Evolutionary conservation across 805 yeast species (phyloP).

Genomic region (Soucietia sequanensis): DNA sequence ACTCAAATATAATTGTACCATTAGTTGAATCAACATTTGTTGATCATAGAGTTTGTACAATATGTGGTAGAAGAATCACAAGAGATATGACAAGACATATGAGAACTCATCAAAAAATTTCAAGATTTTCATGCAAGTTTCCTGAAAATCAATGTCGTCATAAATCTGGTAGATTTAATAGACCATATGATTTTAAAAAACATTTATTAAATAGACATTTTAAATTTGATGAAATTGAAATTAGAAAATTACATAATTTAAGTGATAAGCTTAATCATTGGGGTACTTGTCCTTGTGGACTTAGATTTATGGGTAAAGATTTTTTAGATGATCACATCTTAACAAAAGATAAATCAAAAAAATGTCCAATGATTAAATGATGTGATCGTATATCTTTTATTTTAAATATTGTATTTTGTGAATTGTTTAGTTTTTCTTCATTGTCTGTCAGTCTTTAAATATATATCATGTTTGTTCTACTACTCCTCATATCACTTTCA

Average conservation of each 20-base stretch:
- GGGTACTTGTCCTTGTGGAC: slow-evolving; percentile 52
- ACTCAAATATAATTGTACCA: slow-evolving; percentile 30
- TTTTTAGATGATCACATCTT: slow-evolving; percentile 40
- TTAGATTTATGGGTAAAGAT: slow-evolving; percentile 28
- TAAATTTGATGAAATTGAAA: slow-evolving; percentile 46
- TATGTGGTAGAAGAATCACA: slow-evolving; percentile 53
- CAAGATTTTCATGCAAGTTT: slow-evolving; percentile 57
- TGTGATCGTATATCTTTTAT: neutral
- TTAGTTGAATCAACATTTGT: slow-evolving; percentile 38
- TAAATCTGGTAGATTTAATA: slow-evolving; percentile 59
- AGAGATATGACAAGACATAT: slow-evolving; percentile 64
- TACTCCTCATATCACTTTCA: too few species aligned
- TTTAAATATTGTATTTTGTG: too few species aligned
- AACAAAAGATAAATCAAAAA: slow-evolving; percentile 16
- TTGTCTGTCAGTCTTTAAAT: too few species aligned
- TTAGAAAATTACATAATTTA: slow-evolving; percentile 47
- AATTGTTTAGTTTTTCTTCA: too few species aligned
- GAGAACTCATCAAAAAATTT: slow-evolving; percentile 57
- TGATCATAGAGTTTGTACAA: slow-evolving; percentile 43
- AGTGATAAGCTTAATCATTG: slow-evolving; percentile 48
- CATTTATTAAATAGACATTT: slow-evolving; percentile 63
- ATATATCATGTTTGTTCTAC: too few species aligned
- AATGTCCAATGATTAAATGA: slow-evolving; percentile 18
- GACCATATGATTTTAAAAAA: slow-evolving; percentile 68
- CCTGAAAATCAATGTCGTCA: slow-evolving; percentile 57